phyloP scores from a whole-genome alignment of 2,329 filamentous ascomycete genomes.

The Daldinia eschscholtzii region DNA sequence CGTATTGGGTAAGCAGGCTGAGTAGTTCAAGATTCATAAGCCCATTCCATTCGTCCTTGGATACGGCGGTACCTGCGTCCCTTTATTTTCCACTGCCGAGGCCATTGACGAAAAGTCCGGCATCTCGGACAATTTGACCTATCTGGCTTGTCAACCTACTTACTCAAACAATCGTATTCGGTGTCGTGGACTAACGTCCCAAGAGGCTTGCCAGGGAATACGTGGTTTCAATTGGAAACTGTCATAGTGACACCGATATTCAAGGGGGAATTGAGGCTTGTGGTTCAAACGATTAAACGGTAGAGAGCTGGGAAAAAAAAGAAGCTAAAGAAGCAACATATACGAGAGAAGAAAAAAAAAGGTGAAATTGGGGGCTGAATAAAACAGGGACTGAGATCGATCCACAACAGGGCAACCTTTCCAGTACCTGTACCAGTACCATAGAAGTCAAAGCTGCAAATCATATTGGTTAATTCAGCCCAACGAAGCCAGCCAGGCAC shows the following conservation, averaged over 20 bases:
- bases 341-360: conserved; percentile 15
- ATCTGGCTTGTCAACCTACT: conserved; percentile 11
- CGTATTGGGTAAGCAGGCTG: conserved; percentile 30
- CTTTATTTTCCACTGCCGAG: conserved; percentile 15
- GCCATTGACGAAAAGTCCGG: conserved; percentile 12
- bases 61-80: conserved; percentile 23
- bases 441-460: conserved; percentile 33
- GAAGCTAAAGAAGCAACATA: conserved; percentile 22
- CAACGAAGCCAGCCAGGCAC: conserved; percentile 27
- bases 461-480: conserved; percentile 36
- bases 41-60: conserved; percentile 23
- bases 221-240: conserved; percentile 23
- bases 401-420: conserved; percentile 27
- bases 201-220: conserved; percentile 10
- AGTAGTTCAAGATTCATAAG: conserved; percentile 18
- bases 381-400: conserved; percentile 35
- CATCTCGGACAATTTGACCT: conserved; percentile 17
- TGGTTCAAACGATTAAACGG: conserved; percentile 27
- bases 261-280: conserved; percentile 28
- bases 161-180: conserved; percentile 5
- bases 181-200: neutral
- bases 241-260: conserved; percentile 15
- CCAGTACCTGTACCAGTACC: neutral
- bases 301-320: conserved; percentile 13
- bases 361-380: conserved; percentile 27